These are phyloP conservation scores for Helicostylum pulchrum DNA, from an alignment of 192 early-diverging fungal genomes.

Conservation along the genomic window DNA sequence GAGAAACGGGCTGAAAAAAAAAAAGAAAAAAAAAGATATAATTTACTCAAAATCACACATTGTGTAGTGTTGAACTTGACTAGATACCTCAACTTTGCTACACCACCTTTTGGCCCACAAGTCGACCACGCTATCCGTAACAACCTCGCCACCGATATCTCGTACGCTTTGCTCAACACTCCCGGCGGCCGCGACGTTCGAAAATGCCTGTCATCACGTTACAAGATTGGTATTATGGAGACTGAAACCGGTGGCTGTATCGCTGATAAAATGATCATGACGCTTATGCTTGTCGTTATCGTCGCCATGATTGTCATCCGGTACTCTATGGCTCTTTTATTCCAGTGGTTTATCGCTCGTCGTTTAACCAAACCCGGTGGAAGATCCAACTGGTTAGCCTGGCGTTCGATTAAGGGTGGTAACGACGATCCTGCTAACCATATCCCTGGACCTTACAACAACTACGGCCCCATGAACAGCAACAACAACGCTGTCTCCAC, in stretches of 20 bases:
- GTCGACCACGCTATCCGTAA: constrained; percentile 13
- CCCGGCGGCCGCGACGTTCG: constrained; percentile 31
- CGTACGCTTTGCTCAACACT: constrained; percentile 23
- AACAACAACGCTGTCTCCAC: background rate
- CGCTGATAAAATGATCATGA: constrained; percentile 53
- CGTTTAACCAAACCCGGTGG: constrained; percentile 50
- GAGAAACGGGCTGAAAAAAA: background rate
- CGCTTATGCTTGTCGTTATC: constrained; percentile 53
- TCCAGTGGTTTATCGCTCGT: constrained; percentile 59
- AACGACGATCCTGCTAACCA: constrained; percentile 34
- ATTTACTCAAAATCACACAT: background rate
- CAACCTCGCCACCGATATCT: constrained; percentile 23
- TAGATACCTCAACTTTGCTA: constrained; percentile 10
- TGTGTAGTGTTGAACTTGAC: constrained; percentile 36
- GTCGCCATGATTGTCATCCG: constrained; percentile 56
- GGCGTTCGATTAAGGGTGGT: constrained; percentile 40
- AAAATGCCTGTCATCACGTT: constrained; percentile 45
- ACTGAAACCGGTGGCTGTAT: constrained; percentile 62
- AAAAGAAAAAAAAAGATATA: background rate
- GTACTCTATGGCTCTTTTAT: constrained; percentile 60
- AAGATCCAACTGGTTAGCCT: constrained; percentile 51
- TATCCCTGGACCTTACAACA: constrained; percentile 33
- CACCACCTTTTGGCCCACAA: constrained; percentile 13
- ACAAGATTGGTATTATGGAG: constrained; percentile 51
- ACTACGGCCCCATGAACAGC: constrained; percentile 18